phyloP scores from a whole-genome alignment of 2,329 filamentous ascomycete species.

The Paecilomyces niveus region DNA sequence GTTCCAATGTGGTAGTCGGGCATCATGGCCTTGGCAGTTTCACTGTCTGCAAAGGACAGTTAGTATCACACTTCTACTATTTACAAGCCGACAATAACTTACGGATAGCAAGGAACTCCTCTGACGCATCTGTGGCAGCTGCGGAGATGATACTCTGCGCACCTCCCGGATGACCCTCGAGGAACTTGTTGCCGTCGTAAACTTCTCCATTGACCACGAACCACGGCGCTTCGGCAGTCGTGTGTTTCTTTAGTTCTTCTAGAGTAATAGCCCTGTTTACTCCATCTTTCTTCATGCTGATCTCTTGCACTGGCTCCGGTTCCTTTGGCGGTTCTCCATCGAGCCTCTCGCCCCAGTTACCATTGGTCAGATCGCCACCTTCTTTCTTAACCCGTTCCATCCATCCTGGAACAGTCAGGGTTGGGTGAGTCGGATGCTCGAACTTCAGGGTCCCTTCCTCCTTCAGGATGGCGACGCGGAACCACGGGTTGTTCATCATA shows the following conservation, averaged over 20 bases:
- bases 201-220: conserved; percentile 85
- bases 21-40: conserved; percentile 91
- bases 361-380: conserved; percentile 73
- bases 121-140: conserved; percentile 73
- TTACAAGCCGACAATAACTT: conserved; percentile 32
- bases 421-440: conserved; percentile 82
- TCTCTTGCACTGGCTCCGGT: conserved; percentile 53
- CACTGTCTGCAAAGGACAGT: conserved; percentile 57
- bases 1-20: conserved; percentile 74
- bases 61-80: not conserved
- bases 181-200: conserved; percentile 75
- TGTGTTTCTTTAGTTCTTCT: conserved; percentile 65
- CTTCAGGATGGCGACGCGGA: conserved; percentile 67
- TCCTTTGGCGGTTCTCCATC: conserved; percentile 40
- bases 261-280: conserved; percentile 58
- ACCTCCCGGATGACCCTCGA: conserved; percentile 78
- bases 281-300: conserved; percentile 68
- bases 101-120: conserved; percentile 92
- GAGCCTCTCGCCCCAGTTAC: conserved; percentile 73
- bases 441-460: conserved; percentile 62
- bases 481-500: conserved; percentile 99
- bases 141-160: conserved; percentile 75
- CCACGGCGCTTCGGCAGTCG: conserved; percentile 63
- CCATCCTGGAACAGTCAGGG: conserved; percentile 73
- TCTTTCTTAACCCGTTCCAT: conserved; percentile 84